A percentile compares a stretch with the other conserved stretches of the same genome.
These are phyloP conservation scores for Spinacia oleracea DNA, from an alignment of 179 eudicot species.

Conservation along the genomic window DNA sequence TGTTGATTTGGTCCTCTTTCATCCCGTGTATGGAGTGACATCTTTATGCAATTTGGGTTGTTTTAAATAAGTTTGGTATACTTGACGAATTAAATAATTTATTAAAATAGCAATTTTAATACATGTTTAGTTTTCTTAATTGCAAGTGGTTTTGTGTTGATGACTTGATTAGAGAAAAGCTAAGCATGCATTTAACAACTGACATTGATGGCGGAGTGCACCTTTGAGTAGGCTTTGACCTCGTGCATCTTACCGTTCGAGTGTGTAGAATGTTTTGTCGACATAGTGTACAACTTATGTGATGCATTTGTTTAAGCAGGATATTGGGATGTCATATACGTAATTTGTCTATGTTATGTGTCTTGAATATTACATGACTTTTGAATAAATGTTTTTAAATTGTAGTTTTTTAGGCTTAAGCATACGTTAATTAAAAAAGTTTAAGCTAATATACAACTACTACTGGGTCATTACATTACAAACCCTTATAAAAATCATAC, in stretches of 20 bases:
- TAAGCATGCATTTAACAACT: not conserved
- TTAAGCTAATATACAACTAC: no score
- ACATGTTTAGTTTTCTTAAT: not conserved
- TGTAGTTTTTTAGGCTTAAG: no score
- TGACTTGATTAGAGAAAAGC: not conserved
- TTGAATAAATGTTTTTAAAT: no score
- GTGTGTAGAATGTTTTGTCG: not conserved
- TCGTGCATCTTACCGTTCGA: not conserved
- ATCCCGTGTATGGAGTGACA: conserved; percentile 17
- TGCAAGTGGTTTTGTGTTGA: not conserved
- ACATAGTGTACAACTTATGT: no score
- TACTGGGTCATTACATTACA: no score
- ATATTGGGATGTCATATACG: no score
- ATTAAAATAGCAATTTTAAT: not conserved
- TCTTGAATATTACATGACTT: no score
- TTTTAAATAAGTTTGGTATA: conserved; percentile 13
- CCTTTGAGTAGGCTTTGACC: not conserved
- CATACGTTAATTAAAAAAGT: no score
- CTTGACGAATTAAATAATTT: not conserved
- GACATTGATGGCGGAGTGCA: not conserved
- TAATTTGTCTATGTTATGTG: no score
- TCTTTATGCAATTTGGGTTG: conserved; percentile 9
- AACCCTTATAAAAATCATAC: no score
- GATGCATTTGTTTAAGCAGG: no score
- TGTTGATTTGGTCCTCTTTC: conserved; percentile 6